A percentile compares a stretch with the other conserved stretches of the same genome.
phyloP scores from a whole-genome alignment of 441 rosid genomes.

The Erodium moschatum region DNA sequence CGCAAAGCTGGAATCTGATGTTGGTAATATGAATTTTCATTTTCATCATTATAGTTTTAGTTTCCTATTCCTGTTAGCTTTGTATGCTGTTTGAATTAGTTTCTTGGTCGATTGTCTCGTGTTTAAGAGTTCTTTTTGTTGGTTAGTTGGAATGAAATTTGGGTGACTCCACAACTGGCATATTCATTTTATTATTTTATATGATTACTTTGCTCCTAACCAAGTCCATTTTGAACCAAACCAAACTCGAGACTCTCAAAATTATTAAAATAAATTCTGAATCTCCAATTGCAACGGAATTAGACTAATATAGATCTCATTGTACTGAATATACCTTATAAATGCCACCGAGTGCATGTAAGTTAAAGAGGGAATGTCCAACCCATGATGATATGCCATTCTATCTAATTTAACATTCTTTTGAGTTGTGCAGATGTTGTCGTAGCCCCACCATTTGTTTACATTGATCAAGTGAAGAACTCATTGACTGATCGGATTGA shows the following conservation, averaged over 20 bases:
- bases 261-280: no score
- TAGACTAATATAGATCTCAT: neutral
- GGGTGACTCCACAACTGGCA: neutral
- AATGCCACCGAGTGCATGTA: neutral
- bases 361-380: neutral
- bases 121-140: neutral
- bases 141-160: neutral
- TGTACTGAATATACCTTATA: neutral
- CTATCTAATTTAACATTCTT: slow-evolving; percentile 1
- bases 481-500: slow-evolving; percentile 60
- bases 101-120: neutral
- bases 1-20: slow-evolving; percentile 74
- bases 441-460: slow-evolving; percentile 87
- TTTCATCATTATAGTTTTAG: neutral
- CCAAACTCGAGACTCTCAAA: no score
- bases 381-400: neutral
- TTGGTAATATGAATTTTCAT: slow-evolving; percentile 40
- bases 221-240: no score
- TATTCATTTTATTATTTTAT: no score
- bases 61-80: neutral
- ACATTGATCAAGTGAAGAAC: slow-evolving; percentile 67
- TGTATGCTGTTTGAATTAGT: neutral
- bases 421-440: slow-evolving; percentile 60
- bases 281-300: no score
- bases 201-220: no score